Evolutionary conservation across 2,329 filamentous ascomycete species (phyloP), one percentile per base, ranked within the genome.

Genomic region (Phoma herbarum): DNA sequence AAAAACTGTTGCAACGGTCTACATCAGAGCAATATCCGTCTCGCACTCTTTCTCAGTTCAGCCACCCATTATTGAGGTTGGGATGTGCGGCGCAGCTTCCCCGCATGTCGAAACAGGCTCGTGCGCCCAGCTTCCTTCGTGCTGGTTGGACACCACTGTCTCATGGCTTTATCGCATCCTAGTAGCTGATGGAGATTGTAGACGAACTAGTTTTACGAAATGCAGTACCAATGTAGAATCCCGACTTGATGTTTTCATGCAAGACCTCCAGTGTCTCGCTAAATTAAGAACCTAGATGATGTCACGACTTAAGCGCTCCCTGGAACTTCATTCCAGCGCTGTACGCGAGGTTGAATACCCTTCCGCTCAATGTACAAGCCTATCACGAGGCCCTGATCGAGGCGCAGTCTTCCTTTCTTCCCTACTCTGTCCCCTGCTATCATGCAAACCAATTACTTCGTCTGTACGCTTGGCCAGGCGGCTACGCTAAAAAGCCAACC

Each of bases 391-490:
- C 18, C 22, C 23, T n/a, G 41, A 41, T 35, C 14, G 8, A 23
- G 10, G 37, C n/a, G 7, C 7, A 12, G 22, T 23, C 12, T 20
- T 25, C 10, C 14, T 12, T 14, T 26, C 23, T 16, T 20, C 11
- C 23, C 23, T 41, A 23, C 26, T 14, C 25, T 20, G 14, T n/a
- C 7, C 18, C 25, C 39, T 11, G 10, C 28, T 29, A 4, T 16
- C 31, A 74, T 75, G 72, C 64, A 68, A 22, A 63, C 65, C 48
- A 86, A 83, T 57, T 87, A 88, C 71, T 88, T 88, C 66, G 82
- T 82, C 3, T 88, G 86, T 70, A 88, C 85, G 0, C 78, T 89
- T 2, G 86, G 84, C 1, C 80, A 88, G 68, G 85, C 85, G 11
- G 75, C 78, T 1, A 60, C 62, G 1, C 62, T 82, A 18, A 79